phyloP scores from a whole-genome alignment of 768 basidiomycete genomes.

The Termitomyces sp. region DNA sequence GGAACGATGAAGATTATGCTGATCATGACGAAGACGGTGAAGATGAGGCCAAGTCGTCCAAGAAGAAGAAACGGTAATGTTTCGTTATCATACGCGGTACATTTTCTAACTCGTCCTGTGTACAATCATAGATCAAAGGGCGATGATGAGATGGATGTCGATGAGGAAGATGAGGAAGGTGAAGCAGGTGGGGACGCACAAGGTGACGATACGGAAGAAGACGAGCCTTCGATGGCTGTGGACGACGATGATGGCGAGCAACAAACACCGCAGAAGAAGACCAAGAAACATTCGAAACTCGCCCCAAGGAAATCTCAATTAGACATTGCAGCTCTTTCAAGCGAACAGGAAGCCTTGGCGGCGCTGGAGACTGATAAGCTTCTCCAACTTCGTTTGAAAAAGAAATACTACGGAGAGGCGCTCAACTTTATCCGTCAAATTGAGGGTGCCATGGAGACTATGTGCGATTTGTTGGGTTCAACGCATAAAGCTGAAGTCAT shows the following conservation, averaged over 20 bases:
- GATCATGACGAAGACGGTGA: slow-evolving; percentile 21
- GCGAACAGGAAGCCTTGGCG: slow-evolving; percentile 69
- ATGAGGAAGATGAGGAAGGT: slow-evolving; percentile 32
- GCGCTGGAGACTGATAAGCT: slow-evolving; percentile 63
- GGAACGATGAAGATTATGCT: slow-evolving; percentile 33
- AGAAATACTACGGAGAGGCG: slow-evolving; percentile 84
- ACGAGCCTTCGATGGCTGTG: slow-evolving; percentile 25
- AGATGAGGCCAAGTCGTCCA: slow-evolving; percentile 18
- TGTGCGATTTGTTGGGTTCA: slow-evolving; percentile 78
- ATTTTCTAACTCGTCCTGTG: background rate
- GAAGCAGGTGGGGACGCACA: slow-evolving; percentile 27
- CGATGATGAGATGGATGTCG: slow-evolving; percentile 56
- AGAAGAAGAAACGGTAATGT: slow-evolving; percentile 27
- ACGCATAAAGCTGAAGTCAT: slow-evolving; percentile 81
- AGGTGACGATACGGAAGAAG: slow-evolving; percentile 27
- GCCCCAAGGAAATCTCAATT: slow-evolving; percentile 65
- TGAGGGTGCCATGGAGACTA: slow-evolving; percentile 59
- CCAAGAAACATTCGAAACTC: slow-evolving; percentile 39
- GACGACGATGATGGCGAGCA: slow-evolving; percentile 30
- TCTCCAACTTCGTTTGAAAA: slow-evolving; percentile 62
- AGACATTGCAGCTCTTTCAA: slow-evolving; percentile 59
- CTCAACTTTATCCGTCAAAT: slow-evolving; percentile 69
- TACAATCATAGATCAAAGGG: slow-evolving; percentile 19
- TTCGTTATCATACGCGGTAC: background rate
- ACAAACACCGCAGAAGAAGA: slow-evolving; percentile 32